A percentile compares a stretch with the other conserved stretches of the same genome.
These are phyloP conservation scores for Puccinia polysora DNA, from an alignment of 1,284 basidiomycete genomes.

Conservation along the genomic window DNA sequence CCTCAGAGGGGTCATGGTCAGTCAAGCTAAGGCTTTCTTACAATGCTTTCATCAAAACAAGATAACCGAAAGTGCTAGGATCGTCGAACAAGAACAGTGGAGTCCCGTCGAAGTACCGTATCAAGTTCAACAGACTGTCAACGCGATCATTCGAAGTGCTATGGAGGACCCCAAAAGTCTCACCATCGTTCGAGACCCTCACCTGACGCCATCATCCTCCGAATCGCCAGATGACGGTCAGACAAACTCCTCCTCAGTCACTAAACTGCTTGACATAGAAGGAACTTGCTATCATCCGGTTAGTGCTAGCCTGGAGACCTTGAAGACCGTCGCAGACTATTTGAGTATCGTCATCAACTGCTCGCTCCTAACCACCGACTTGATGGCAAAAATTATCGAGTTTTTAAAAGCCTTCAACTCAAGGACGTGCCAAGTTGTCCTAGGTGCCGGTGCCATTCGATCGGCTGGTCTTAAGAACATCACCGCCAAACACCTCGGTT, in stretches of 20 bases:
- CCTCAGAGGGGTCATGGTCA: constrained; percentile 72
- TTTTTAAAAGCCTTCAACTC: constrained; percentile 97
- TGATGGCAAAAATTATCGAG: constrained; percentile 88
- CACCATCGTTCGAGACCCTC: constrained; percentile 46
- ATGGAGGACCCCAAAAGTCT: constrained; percentile 73
- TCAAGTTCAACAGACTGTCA: constrained; percentile 65
- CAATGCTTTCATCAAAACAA: constrained; percentile 77
- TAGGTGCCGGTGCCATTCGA: constrained; percentile 96
- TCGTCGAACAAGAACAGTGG: constrained; percentile 90
- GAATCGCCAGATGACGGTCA: too few species aligned
- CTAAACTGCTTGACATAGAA: constrained; percentile 78
- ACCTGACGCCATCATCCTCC: constrained; percentile 38
- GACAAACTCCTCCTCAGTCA: too few species aligned
- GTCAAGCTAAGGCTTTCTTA: constrained; percentile 79
- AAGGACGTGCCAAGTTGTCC: constrained; percentile 91
- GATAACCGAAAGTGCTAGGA: constrained; percentile 74
- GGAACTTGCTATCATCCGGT: constrained; percentile 78
- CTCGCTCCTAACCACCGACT: constrained; percentile 81
- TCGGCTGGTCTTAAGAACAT: constrained; percentile 97
- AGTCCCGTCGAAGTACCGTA: constrained; percentile 69
- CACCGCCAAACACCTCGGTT: constrained; percentile 92
- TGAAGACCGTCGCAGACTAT: constrained; percentile 77
- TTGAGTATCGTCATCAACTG: constrained; percentile 81
- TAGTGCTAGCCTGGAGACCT: constrained; percentile 71
- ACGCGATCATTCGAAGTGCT: constrained; percentile 73